phyloP scores from a whole-genome alignment of 768 basidiomycete genomes.

The Rhodosporidiobolus odoratus region DNA sequence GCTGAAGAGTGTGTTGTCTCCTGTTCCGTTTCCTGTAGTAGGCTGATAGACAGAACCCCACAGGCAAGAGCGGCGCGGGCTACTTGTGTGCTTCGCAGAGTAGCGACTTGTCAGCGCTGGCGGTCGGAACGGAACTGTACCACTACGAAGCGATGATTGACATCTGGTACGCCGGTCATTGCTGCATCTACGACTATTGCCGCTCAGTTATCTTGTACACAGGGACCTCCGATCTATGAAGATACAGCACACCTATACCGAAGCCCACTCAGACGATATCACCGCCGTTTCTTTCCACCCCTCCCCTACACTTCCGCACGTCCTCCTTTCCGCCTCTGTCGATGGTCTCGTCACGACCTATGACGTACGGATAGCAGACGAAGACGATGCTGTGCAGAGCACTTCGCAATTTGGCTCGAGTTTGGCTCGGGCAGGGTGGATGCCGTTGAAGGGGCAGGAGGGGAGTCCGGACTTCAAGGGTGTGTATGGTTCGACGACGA shows the following conservation, averaged over 20 bases:
- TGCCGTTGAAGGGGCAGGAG: constrained; percentile 22
- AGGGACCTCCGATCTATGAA: constrained; percentile 38
- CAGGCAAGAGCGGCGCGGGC: constrained; percentile 37
- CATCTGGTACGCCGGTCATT: constrained; percentile 29
- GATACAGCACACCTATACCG: constrained; percentile 38
- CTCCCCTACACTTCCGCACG: constrained; percentile 34
- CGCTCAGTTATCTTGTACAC: not conserved
- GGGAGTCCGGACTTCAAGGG: constrained; percentile 21
- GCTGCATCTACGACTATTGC: not conserved
- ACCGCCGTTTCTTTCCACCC: constrained; percentile 41
- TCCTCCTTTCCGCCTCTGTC: constrained; percentile 39
- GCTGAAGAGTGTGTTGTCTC: constrained; percentile 25
- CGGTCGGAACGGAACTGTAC: constrained; percentile 37
- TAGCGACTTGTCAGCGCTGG: constrained; percentile 34
- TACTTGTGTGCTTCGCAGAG: constrained; percentile 37
- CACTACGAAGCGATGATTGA: constrained; percentile 41
- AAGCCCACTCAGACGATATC: constrained; percentile 42
- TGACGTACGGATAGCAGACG: constrained; percentile 41
- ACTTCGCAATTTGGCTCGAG: constrained; percentile 40
- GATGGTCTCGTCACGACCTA: constrained; percentile 41
- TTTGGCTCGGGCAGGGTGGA: constrained; percentile 35
- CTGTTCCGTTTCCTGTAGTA: not conserved
- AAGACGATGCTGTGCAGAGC: constrained; percentile 40
- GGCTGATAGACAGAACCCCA: not conserved
- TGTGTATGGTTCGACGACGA: constrained; percentile 37